phyloP scores from a whole-genome alignment of 805 yeast genomes.

The Pichia kluyveri region DNA sequence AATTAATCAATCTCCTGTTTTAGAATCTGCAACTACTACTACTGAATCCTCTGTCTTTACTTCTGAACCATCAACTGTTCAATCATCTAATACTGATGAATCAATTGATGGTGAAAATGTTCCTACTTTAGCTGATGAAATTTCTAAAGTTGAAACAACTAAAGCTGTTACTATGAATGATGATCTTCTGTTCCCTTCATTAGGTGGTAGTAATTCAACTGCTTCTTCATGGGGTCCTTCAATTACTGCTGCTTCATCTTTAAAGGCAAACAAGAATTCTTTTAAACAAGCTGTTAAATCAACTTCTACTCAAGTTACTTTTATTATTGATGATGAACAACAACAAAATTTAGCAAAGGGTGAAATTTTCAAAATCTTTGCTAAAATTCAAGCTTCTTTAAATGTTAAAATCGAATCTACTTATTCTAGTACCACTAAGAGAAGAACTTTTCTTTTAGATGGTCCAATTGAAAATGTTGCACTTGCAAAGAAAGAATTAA shows the following conservation, averaged over 20 bases:
- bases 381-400: slow-evolving; percentile 49
- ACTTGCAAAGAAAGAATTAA: slow-evolving; percentile 65
- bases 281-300: slow-evolving; percentile 40
- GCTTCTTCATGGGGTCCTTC: slow-evolving; percentile 35
- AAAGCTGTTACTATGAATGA: slow-evolving; percentile 30
- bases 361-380: slow-evolving; percentile 61
- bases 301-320: slow-evolving; percentile 65
- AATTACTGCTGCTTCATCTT: slow-evolving; percentile 11
- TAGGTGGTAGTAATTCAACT: slow-evolving; percentile 39
- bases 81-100: background rate
- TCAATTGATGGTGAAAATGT: background rate
- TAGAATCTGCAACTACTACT: slow-evolving; percentile 9
- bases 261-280: slow-evolving; percentile 18
- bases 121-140: background rate
- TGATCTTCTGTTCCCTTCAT: slow-evolving; percentile 55
- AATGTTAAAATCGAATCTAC: slow-evolving; percentile 76
- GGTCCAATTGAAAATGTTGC: slow-evolving; percentile 63
- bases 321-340: slow-evolving; percentile 61
- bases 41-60: slow-evolving; percentile 4
- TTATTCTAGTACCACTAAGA: slow-evolving; percentile 61
- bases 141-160: slow-evolving; percentile 2
- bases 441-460: slow-evolving; percentile 73
- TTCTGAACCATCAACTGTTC: slow-evolving; percentile 9
- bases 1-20: slow-evolving; percentile 3
- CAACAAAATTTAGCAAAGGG: slow-evolving; percentile 55